phyloP scores from a whole-genome alignment of 441 rosid species.

The Croton laevigatus region DNA sequence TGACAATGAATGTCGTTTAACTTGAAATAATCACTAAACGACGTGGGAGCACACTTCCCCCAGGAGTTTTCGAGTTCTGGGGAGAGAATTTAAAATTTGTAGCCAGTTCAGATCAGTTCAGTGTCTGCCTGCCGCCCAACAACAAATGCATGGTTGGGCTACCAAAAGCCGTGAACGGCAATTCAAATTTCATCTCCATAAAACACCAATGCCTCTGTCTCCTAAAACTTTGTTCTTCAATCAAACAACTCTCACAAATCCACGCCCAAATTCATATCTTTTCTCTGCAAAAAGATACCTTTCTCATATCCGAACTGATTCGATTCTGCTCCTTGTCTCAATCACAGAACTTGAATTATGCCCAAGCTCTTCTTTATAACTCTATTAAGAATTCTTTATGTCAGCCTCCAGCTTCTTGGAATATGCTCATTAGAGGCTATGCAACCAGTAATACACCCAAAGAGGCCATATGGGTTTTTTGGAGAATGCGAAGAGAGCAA shows the following conservation, averaged over 20 bases:
- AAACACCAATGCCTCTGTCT: conserved; percentile 46
- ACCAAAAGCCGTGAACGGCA: conserved; percentile 21
- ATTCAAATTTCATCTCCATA: conserved; percentile 35
- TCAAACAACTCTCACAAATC: conserved; percentile 49
- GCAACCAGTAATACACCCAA: conserved; percentile 49
- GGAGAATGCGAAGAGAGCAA: conserved; percentile 55
- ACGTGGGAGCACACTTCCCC: too few relatives aligned
- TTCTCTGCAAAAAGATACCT: conserved; percentile 46
- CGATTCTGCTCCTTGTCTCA: conserved; percentile 47
- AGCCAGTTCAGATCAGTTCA: not conserved
- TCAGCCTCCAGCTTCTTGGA: conserved; percentile 60
- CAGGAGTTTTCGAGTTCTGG: too few relatives aligned
- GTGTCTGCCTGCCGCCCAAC: not conserved
- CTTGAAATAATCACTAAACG: too few relatives aligned
- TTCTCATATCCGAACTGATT: conserved; percentile 44
- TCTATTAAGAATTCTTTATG: conserved; percentile 35
- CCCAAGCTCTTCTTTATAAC: conserved; percentile 39
- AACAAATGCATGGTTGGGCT: conserved; percentile 29
- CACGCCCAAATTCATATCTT: conserved; percentile 54
- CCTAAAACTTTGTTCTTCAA: conserved; percentile 49
- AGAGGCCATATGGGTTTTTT: conserved; percentile 49
- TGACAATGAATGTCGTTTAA: too few relatives aligned
- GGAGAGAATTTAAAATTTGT: not conserved
- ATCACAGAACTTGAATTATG: conserved; percentile 37
- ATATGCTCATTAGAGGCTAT: conserved; percentile 56